A percentile compares a stretch with the other conserved stretches of the same genome.
Conservation (phyloP, 2,329 filamentous ascomycete species). For the Fusarium transvaalense region DNA sequence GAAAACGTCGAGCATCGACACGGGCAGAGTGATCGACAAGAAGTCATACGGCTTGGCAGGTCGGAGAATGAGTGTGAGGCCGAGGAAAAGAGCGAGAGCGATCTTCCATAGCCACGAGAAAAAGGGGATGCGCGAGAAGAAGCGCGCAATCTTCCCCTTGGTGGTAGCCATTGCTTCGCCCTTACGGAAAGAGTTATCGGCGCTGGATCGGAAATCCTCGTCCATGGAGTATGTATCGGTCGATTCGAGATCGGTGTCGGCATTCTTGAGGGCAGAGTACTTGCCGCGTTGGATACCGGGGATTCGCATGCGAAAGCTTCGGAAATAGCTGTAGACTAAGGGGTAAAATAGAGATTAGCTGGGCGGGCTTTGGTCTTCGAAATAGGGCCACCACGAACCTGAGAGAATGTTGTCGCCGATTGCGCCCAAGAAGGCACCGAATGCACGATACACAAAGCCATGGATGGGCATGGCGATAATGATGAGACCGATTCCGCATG, state of each 20-base stretch:
- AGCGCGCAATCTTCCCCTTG: conserved; percentile 17
- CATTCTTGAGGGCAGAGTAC: conserved; percentile 34
- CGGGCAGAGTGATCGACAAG: conserved; percentile 51
- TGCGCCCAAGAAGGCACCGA: conserved; percentile 40
- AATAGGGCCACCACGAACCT: conserved; percentile 13
- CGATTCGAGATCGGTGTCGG: conserved; percentile 37
- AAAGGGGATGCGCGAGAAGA: conserved; percentile 26
- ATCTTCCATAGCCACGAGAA: conserved; percentile 37
- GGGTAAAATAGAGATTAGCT: conserved; percentile 9
- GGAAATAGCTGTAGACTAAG: conserved; percentile 33
- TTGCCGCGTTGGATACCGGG: conserved; percentile 35
- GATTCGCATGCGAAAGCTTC: conserved; percentile 35
- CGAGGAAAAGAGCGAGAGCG: conserved; percentile 39
- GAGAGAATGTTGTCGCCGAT: conserved; percentile 37
- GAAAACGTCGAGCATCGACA: conserved; percentile 50
- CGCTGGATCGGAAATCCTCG: conserved; percentile 31
- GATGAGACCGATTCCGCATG: conserved; percentile 41
- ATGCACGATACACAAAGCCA: conserved; percentile 40
- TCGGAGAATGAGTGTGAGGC: conserved; percentile 42
- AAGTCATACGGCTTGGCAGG: conserved; percentile 51
- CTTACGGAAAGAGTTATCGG: conserved; percentile 18
- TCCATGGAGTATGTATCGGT: conserved; percentile 40
- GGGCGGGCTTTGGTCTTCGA: background rate
- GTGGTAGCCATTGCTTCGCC: conserved; percentile 25
- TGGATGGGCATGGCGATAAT: conserved; percentile 44